Evolutionary conservation across 1,284 basidiomycete species (phyloP).

Genomic region (Pisolithus thermaeus): DNA sequence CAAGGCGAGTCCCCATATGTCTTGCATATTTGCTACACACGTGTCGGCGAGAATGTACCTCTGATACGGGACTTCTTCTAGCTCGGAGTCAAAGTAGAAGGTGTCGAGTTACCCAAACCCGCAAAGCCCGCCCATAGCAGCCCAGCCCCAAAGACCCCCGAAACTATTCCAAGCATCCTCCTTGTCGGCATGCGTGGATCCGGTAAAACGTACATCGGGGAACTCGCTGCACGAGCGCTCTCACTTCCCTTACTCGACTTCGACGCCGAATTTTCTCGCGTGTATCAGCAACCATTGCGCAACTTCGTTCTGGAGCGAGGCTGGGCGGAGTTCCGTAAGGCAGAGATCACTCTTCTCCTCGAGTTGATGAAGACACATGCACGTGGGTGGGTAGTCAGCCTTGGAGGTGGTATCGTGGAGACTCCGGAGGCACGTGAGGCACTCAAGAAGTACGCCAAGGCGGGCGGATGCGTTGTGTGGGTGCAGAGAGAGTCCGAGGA

Average conservation of each 20-base stretch:
- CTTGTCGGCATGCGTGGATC: constrained; percentile 97
- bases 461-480: constrained; percentile 61
- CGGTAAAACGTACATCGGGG: constrained; percentile 90
- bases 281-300: constrained; percentile 60
- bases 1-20: constrained; percentile 50
- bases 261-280: constrained; percentile 73
- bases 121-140: constrained; percentile 30
- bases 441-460: constrained; percentile 61
- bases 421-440: constrained; percentile 68
- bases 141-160: constrained; percentile 30
- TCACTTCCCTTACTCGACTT: constrained; percentile 85
- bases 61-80: constrained; percentile 27
- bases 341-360: constrained; percentile 54
- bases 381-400: constrained; percentile 73
- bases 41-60: background rate
- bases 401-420: constrained; percentile 97
- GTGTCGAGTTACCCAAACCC: constrained; percentile 64
- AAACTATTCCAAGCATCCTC: constrained; percentile 48
- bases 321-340: constrained; percentile 73
- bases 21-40: background rate
- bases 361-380: constrained; percentile 55
- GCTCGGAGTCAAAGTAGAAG: constrained; percentile 89
- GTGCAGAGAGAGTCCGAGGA: constrained; percentile 66
- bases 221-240: constrained; percentile 70
- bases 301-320: constrained; percentile 75